These are phyloP conservation scores for Tylopilus intermedius DNA, from an alignment of 768 basidiomycete genomes.

Conservation along the genomic window DNA sequence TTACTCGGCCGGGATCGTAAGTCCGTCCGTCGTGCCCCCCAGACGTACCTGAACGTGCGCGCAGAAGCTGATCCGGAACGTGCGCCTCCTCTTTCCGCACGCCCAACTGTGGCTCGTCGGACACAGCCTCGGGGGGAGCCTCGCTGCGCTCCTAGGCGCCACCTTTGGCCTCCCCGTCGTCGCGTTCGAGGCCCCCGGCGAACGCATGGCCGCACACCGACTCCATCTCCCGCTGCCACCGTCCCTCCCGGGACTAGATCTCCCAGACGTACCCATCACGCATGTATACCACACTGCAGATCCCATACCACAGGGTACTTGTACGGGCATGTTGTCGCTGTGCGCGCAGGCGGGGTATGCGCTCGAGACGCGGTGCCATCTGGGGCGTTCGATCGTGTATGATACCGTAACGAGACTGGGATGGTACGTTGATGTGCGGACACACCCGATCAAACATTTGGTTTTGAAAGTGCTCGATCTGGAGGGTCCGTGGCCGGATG, in stretches of 20 bases:
- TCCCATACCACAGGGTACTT: conserved; percentile 59
- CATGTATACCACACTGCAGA: conserved; percentile 70
- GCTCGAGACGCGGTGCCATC: conserved; percentile 56
- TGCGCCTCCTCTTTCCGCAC: conserved; percentile 52
- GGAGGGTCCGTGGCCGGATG: conserved; percentile 39
- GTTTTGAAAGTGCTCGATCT: conserved; percentile 50
- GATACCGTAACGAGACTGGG: conserved; percentile 60
- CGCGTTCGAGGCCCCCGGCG: conserved; percentile 62
- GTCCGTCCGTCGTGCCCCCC: conserved; percentile 23
- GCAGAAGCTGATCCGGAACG: conserved; percentile 54
- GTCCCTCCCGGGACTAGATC: neutral
- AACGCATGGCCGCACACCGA: conserved; percentile 54
- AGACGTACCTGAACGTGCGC: neutral
- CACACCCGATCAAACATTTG: conserved; percentile 51
- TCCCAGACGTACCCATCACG: conserved; percentile 28
- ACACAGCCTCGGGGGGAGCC: conserved; percentile 58
- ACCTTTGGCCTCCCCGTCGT: conserved; percentile 64
- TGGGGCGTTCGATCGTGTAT: conserved; percentile 59
- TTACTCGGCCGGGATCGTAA: conserved; percentile 81
- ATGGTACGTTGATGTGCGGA: conserved; percentile 56
- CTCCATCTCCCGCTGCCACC: conserved; percentile 60
- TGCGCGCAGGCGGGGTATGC: conserved; percentile 68
- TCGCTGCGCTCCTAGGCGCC: conserved; percentile 58
- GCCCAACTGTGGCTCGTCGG: conserved; percentile 61
- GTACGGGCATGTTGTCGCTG: conserved; percentile 45